Evolutionary conservation across 768 basidiomycete genomes (phyloP).

Genomic region (Rhodotorula kratochvilovae): DNA sequence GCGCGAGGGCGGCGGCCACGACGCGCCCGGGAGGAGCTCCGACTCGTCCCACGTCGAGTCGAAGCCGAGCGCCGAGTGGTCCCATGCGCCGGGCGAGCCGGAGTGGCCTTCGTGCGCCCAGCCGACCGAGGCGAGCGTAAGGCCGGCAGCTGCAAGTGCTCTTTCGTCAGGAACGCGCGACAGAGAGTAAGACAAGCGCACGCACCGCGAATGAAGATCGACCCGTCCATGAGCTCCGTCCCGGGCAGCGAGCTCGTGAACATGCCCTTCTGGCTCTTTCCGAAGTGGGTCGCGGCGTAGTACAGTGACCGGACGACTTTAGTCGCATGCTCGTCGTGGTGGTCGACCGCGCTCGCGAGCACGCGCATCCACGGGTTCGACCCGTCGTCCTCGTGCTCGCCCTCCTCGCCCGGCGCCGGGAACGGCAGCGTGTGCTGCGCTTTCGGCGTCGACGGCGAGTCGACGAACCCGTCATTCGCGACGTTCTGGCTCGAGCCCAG

Average conservation of each 20-base stretch:
- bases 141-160: constrained; percentile 28
- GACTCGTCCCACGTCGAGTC: constrained; percentile 35
- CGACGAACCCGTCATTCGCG: constrained; percentile 5
- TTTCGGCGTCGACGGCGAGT: constrained; percentile 15
- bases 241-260: constrained; percentile 28
- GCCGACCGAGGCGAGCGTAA: constrained; percentile 38
- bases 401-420: too few relatives aligned
- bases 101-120: constrained; percentile 41
- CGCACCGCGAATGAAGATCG: constrained; percentile 41
- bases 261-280: constrained; percentile 28
- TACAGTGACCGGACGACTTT: constrained; percentile 40
- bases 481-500: background rate
- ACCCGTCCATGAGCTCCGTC: constrained; percentile 38
- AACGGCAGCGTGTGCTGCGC: background rate
- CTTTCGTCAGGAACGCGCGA: too few relatives aligned
- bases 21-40: constrained; percentile 16
- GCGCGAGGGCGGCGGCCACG: background rate
- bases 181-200: background rate
- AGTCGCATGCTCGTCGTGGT: constrained; percentile 41
- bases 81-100: constrained; percentile 32
- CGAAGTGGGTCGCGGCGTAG: constrained; percentile 41
- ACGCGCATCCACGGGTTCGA: constrained; percentile 35
- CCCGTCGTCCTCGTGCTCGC: background rate
- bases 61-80: constrained; percentile 38
- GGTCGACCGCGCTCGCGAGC: constrained; percentile 34